Conservation (phyloP, 495 filamentous ascomycete genomes). For the Hamigera avellanea region DNA sequence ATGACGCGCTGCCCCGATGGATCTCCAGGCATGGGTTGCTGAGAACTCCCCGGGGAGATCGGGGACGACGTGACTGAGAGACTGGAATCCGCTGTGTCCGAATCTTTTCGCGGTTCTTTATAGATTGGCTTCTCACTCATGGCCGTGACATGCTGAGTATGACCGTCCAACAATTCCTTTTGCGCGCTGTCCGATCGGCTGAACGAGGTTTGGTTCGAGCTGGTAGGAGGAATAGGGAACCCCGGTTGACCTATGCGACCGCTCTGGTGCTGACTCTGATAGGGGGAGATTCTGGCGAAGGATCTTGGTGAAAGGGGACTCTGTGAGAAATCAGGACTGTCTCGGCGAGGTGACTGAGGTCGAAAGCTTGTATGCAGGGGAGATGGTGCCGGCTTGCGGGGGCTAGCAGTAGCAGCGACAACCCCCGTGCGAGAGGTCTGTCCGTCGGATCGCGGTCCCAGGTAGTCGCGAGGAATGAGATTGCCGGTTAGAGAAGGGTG, state of each 20-base stretch:
- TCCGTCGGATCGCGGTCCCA: slow-evolving; percentile 20
- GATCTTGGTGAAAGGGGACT: slow-evolving; percentile 22
- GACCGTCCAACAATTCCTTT: slow-evolving; percentile 2
- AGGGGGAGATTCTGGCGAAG: slow-evolving; percentile 12
- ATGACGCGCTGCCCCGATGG: slow-evolving; percentile 32
- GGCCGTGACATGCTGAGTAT: slow-evolving; percentile 11
- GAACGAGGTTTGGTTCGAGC: slow-evolving; percentile 8
- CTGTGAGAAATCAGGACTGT: slow-evolving; percentile 16
- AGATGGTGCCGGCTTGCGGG: slow-evolving; percentile 21
- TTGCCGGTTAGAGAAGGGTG: slow-evolving; percentile 12
- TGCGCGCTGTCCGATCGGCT: slow-evolving; percentile 9
- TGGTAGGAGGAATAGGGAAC: slow-evolving; percentile 20
- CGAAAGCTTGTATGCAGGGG: slow-evolving; percentile 25
- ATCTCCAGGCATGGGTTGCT: slow-evolving; percentile 20
- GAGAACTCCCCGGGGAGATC: slow-evolving; percentile 19
- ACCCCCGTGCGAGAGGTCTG: slow-evolving; percentile 12
- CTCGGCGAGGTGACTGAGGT: slow-evolving; percentile 11
- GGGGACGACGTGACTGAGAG: slow-evolving; percentile 21
- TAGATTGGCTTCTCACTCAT: slow-evolving; percentile 10
- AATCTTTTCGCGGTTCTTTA: slow-evolving; percentile 12
- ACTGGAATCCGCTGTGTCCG: slow-evolving; percentile 17
- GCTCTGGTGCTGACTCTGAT: slow-evolving; percentile 12
- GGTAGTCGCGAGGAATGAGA: slow-evolving; percentile 22
- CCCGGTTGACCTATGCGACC: slow-evolving; percentile 21
- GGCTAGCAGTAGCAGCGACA: slow-evolving; percentile 13